Evolutionary conservation across 495 filamentous ascomycete genomes (phyloP).

Genomic region (Talaromyces borbonicus): DNA sequence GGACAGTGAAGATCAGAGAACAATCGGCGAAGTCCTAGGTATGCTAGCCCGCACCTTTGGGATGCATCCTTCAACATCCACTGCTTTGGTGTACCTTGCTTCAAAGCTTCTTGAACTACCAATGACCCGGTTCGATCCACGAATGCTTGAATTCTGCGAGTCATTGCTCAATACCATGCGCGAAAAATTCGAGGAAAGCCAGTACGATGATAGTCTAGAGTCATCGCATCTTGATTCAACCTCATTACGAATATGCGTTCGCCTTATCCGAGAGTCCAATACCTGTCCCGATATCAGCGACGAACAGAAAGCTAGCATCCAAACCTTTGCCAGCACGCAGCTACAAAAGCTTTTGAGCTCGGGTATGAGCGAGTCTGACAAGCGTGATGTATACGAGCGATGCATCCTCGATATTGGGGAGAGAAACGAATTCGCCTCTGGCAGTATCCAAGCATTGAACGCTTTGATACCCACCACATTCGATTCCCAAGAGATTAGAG

Average conservation of each 20-base stretch:
- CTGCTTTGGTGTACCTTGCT: conserved; percentile 58
- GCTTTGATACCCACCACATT: conserved; percentile 40
- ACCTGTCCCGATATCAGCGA: conserved; percentile 25
- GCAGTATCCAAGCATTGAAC: conserved; percentile 63
- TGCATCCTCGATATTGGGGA: conserved; percentile 51
- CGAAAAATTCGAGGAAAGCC: conserved; percentile 18
- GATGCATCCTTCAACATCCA: conserved; percentile 39
- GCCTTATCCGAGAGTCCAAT: conserved; percentile 57
- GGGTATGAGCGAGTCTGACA: conserved; percentile 39
- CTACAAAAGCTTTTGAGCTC: conserved; percentile 41
- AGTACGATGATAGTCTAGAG: conserved; percentile 12
- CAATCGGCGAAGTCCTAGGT: conserved; percentile 64
- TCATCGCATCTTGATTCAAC: conserved; percentile 22
- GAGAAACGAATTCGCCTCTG: conserved; percentile 45
- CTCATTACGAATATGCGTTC: conserved; percentile 45
- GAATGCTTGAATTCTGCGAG: conserved; percentile 40
- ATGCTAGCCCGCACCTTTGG: conserved; percentile 63
- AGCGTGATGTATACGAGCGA: conserved; percentile 43
- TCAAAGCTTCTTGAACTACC: conserved; percentile 62
- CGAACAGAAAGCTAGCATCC: conserved; percentile 32
- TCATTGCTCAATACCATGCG: conserved; percentile 28
- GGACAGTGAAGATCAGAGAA: conserved; percentile 73
- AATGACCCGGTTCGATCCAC: conserved; percentile 45
- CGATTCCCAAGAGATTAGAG: conserved; percentile 37
- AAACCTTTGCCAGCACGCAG: conserved; percentile 49